Evolutionary conservation across 208 protist species (phyloP).

Genomic region (Acanthamoeba sp.): DNA sequence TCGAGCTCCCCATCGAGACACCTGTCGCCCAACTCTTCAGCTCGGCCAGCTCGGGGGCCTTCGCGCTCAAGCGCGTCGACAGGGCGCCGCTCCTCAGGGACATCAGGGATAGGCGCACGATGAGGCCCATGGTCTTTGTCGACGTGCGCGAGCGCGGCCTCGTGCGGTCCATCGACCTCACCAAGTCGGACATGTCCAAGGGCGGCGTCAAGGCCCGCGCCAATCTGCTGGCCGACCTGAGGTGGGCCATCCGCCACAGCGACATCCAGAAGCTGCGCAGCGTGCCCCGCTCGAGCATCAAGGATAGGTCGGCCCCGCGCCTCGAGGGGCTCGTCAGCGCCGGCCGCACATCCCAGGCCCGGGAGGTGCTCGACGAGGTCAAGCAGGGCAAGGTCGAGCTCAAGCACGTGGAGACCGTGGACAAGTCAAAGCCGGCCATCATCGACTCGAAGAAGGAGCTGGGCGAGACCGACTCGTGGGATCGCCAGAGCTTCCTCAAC

Average conservation of each 20-base stretch:
- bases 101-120: not conserved
- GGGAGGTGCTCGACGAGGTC: not conserved
- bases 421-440: not conserved
- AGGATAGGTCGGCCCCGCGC: not conserved
- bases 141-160: conserved; percentile 14
- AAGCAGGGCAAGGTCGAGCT: not conserved
- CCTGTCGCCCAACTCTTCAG: not conserved
- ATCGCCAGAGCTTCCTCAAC: not conserved
- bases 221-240: not conserved
- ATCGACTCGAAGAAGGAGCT: not conserved
- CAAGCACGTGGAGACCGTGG: not conserved
- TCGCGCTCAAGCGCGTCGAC: not conserved
- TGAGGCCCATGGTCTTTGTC: conserved; percentile 18
- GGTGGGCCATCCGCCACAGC: conserved; percentile 3
- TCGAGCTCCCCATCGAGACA: not conserved
- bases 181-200: not conserved
- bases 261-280: not conserved
- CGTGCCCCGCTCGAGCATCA: not conserved
- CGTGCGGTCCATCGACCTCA: not conserved
- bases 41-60: not conserved
- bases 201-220: not conserved
- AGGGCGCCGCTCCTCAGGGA: not conserved
- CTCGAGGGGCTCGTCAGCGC: not conserved
- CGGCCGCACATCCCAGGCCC: not conserved
- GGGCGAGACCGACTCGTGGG: not conserved